Conservation (phyloP, 192 early-diverging fungal species). For the Mycoemilia scoparia region DNA sequence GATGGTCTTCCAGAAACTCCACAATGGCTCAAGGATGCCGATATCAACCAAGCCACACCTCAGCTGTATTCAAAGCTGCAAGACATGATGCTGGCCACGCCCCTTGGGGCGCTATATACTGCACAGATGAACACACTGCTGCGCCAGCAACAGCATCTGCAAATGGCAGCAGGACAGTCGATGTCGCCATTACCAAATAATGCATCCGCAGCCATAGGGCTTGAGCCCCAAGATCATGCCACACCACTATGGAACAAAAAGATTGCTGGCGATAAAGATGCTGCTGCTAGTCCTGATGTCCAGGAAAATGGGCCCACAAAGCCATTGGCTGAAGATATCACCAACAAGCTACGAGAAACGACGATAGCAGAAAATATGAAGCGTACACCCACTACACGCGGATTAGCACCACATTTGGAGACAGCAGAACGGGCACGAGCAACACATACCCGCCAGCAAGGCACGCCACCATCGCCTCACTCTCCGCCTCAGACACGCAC, state of each 20-base stretch:
- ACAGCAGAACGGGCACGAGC: background rate
- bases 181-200: background rate
- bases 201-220: constrained; percentile 4
- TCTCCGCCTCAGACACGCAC: constrained; percentile 9
- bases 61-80: constrained; percentile 14
- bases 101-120: constrained; percentile 8
- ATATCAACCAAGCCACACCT: constrained; percentile 16
- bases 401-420: too few species aligned
- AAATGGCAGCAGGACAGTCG: background rate
- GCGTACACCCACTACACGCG: background rate
- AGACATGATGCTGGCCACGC: constrained; percentile 10
- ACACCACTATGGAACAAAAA: too few species aligned
- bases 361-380: background rate
- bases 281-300: too few species aligned
- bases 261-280: too few species aligned
- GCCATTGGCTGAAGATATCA: background rate
- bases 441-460: background rate
- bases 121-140: background rate
- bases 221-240: constrained; percentile 12
- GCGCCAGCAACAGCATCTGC: background rate
- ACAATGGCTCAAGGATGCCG: constrained; percentile 21
- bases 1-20: constrained; percentile 19
- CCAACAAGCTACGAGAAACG: background rate
- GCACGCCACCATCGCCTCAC: background rate
- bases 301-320: too few species aligned